A percentile compares a stretch with the other conserved stretches of the same genome.
phyloP scores from a whole-genome alignment of 1,284 basidiomycete genomes.

The Austroboletus niveus region DNA sequence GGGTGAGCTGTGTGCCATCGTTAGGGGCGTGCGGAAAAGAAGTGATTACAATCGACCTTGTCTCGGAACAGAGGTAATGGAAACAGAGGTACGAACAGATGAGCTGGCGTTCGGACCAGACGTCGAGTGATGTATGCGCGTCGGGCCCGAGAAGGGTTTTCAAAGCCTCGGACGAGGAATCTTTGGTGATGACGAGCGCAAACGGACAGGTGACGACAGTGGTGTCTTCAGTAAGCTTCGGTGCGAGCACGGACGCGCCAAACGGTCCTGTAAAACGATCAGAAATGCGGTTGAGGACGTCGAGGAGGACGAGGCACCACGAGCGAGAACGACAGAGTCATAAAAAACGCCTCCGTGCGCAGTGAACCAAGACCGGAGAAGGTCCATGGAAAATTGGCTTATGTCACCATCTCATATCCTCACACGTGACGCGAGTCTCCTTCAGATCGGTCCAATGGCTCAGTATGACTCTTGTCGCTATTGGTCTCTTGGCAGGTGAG shows the following conservation, averaged over 20 bases:
- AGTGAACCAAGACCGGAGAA: slow-evolving; percentile 14
- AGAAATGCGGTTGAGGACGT: not conserved
- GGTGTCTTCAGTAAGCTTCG: slow-evolving; percentile 48
- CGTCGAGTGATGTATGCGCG: slow-evolving; percentile 21
- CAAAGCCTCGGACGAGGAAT: slow-evolving; percentile 46
- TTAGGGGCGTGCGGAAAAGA: slow-evolving; percentile 25
- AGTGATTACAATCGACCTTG: slow-evolving; percentile 21
- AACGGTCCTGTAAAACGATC: slow-evolving; percentile 37
- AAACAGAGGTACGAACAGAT: slow-evolving; percentile 70
- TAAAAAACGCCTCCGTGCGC: slow-evolving; percentile 18
- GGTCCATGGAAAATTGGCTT: slow-evolving; percentile 15
- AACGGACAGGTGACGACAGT: slow-evolving; percentile 76
- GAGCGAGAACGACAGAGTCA: slow-evolving; percentile 9
- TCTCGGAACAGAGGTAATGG: slow-evolving; percentile 56
- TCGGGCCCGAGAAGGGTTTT: slow-evolving; percentile 36
- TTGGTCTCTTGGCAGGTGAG: too few species aligned
- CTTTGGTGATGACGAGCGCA: slow-evolving; percentile 65
- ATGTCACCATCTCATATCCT: too few species aligned
- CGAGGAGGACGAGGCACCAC: slow-evolving; percentile 6
- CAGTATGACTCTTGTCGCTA: too few species aligned
- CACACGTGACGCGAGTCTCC: too few species aligned
- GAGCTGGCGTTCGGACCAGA: slow-evolving; percentile 70
- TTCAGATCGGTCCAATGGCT: too few species aligned
- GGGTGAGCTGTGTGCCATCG: slow-evolving; percentile 18
- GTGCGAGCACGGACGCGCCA: slow-evolving; percentile 61